phyloP scores from a whole-genome alignment of 305 asterid genomes.

The Fraxinus platypoda region DNA sequence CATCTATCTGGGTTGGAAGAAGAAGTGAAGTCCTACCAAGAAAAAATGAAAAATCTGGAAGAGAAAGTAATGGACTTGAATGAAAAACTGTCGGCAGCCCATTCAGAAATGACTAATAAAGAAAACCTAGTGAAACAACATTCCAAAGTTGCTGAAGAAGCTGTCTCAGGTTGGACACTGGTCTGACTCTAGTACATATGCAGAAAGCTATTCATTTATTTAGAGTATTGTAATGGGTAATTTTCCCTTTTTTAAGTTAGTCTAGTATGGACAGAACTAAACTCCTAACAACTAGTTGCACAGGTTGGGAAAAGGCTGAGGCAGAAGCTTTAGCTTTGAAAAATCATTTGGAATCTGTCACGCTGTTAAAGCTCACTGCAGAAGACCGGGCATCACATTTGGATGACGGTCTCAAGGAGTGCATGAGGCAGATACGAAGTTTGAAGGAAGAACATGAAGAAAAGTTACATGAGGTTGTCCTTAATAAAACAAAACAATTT shows the following conservation, averaged over 20 bases:
- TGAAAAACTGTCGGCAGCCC: slow-evolving; percentile 71
- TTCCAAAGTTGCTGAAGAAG: slow-evolving; percentile 97
- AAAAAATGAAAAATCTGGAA: slow-evolving; percentile 54
- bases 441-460: slow-evolving; percentile 89
- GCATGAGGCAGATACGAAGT: slow-evolving; percentile 88
- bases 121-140: slow-evolving; percentile 92
- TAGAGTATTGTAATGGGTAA: background rate
- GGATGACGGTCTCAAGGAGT: slow-evolving; percentile 93
- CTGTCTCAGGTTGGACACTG: slow-evolving; percentile 75
- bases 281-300: slow-evolving; percentile 17
- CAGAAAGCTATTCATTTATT: background rate
- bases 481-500: slow-evolving; percentile 62
- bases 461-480: slow-evolving; percentile 65
- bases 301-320: slow-evolving; percentile 99
- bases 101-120: slow-evolving; percentile 68
- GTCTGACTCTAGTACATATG: background rate
- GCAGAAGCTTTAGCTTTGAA: slow-evolving; percentile 88
- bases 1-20: slow-evolving; percentile 92
- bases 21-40: slow-evolving; percentile 70
- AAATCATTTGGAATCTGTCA: slow-evolving; percentile 86
- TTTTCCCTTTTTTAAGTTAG: background rate
- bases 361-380: slow-evolving; percentile 83
- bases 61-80: slow-evolving; percentile 75
- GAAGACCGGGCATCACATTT: slow-evolving; percentile 87
- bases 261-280: slow-evolving; percentile 16